These are phyloP conservation scores for Rubus parviflorus DNA, from an alignment of 306 rosid species.

Conservation along the genomic window DNA sequence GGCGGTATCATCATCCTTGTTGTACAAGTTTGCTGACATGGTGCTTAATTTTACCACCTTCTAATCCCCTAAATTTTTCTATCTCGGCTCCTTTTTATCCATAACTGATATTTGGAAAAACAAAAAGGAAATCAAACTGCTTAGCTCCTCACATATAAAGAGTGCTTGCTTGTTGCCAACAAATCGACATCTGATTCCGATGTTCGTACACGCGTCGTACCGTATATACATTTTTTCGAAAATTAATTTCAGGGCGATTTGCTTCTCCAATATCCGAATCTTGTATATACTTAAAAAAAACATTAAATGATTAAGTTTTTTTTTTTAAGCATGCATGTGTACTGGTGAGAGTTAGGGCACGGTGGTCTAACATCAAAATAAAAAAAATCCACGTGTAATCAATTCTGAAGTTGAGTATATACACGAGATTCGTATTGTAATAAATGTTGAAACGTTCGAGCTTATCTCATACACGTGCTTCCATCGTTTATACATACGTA, in stretches of 20 bases:
- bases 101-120: background rate
- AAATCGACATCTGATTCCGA: no score
- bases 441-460: background rate
- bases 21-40: conserved; percentile 7
- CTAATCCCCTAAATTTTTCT: background rate
- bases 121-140: background rate
- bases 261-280: no score
- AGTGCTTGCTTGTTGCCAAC: background rate
- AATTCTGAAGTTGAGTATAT: no score
- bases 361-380: background rate
- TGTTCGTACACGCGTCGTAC: no score
- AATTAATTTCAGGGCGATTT: no score
- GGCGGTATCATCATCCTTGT: background rate
- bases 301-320: background rate
- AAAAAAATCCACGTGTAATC: background rate
- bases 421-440: background rate
- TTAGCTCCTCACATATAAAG: background rate
- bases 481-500: background rate
- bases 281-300: background rate
- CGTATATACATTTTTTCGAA: no score
- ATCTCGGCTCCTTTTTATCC: background rate
- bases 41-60: background rate
- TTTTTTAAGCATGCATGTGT: background rate
- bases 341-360: background rate
- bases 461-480: background rate